Base-by-base conservation (phyloP, 2,329 filamentous ascomycete species). In the Pseudonectria buxi region DNA sequence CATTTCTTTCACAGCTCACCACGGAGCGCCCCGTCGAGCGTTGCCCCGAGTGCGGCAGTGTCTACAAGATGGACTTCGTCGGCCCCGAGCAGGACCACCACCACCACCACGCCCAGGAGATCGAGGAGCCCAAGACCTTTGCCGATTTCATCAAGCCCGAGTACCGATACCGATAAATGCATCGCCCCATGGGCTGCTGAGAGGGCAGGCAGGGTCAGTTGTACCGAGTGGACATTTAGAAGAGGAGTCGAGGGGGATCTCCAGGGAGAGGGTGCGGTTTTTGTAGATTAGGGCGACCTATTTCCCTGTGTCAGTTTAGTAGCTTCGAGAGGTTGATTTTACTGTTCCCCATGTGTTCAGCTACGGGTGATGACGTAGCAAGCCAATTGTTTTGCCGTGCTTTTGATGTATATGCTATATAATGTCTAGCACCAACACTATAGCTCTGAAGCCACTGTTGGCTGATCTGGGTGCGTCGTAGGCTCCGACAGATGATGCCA, bases 31-130 rank as follows among this genome's bases (percentile, higher is more conserved):
- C 92, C 39, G 67, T 95, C 54, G 86, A 94, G 74, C 87, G 92
- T 65, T 98, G 92, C 81, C 81, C 81, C 59, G 92, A 98, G 75
- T 98, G 92, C 70, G 92, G 92, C 53, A 86, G 81, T 64, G 86
- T 92, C 52, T 89, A 94, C 75, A 94, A 95, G 82, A 92, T 96
- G 86, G 83, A 95, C 63, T 98, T 95, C 67, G 70, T 95, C 50
- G 92, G 92, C 44, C 81, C 88, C 33, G 64, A 81, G 60, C 84
- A 92, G 49, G 81, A 89, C 62, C 67, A 72, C 56, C 76, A 86
- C 62, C 68, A 68, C 62, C 61, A 73, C 61, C 65, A 72, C 61
- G 64, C 66, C 56, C 74, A 79, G 58, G 78, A 77, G 59, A 73
- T 78, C 62, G 78, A 82, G 65, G 87, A 94, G 70, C 86, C 88